phyloP scores from a whole-genome alignment of 176 grass and related monocot genomes.

The Avena atlantica region DNA sequence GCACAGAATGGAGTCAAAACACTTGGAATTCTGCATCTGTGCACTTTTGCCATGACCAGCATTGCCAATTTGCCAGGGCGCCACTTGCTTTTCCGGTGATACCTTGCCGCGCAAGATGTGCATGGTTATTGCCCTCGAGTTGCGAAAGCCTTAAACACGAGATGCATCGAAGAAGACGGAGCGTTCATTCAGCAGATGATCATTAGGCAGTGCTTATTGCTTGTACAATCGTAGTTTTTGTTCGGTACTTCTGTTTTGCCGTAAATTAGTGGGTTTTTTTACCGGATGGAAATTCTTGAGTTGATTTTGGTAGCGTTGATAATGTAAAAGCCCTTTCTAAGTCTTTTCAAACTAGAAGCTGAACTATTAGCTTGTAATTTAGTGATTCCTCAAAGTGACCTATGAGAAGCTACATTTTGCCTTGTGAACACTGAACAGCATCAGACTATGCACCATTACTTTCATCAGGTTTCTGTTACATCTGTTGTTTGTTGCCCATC shows the following conservation, averaged over 20 bases:
- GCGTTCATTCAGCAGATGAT: not conserved
- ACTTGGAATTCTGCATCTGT: conserved; percentile 12
- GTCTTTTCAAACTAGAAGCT: conserved; percentile 12
- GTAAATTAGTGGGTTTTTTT: conserved; percentile 45
- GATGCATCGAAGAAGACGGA: conserved; percentile 17
- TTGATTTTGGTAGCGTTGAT: conserved; percentile 33
- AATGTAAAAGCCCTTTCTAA: conserved; percentile 34
- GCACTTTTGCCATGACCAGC: conserved; percentile 81
- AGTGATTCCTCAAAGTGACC: not conserved
- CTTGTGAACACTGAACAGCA: not conserved
- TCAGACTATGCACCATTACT: not conserved
- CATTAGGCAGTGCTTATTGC: conserved; percentile 40
- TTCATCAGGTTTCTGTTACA: conserved; percentile 8
- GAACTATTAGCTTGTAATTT: conserved; percentile 16
- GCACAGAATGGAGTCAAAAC: not conserved
- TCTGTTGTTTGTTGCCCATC: not conserved
- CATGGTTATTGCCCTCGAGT: conserved; percentile 1
- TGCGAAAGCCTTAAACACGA: not conserved
- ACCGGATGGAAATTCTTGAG: conserved; percentile 39
- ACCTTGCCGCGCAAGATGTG: conserved; percentile 20
- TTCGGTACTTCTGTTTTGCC: conserved; percentile 35
- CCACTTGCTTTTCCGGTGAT: conserved; percentile 34
- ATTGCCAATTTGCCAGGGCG: conserved; percentile 54
- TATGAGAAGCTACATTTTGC: not conserved
- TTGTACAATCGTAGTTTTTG: conserved; percentile 53